Evolutionary conservation across 257 asterid genomes (phyloP), one percentile per base, ranked within the genome.

Genomic region (Fraxinus quadrangulata): DNA sequence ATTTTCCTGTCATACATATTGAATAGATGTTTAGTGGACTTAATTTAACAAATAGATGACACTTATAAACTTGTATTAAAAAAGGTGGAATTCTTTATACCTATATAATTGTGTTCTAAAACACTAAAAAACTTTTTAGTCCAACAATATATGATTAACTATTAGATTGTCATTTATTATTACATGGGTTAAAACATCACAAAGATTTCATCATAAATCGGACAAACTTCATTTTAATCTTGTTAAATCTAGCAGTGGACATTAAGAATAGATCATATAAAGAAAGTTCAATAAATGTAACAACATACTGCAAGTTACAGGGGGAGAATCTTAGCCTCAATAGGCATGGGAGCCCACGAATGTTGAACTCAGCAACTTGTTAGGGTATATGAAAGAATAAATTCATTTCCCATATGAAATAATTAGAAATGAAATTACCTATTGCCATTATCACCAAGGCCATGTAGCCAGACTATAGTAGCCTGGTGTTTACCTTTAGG

Each of bases 401-500:
- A 77, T 13, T 13, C 6, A 34, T 71, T 21, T 54, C 73, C 51
- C 67, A 40, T 37, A 37, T 33, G 70, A 61, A 45, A 63, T 66
- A 70, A 74, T 59, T 26, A 71, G 45, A 47, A 37, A 69, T 67
- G 51, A 63, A 37, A 51, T 82, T 88, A 92, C 97, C 97, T 88
- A 49, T 86, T 85, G 67, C 97, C 97, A 51, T 87, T 88, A 85
- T 93, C 97, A 23, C 97, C 97, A 83, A 93, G 96, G 68, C 97
- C 97, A 77, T 93, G 97, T 81, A 93, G 77, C 97, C 94, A 91
- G 42, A 93, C 97, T 83, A 93, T 79, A 37, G 97, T 91, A 56
- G 97, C 96, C 85, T 91, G 94, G 85, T 93, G 97, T 84, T 86
- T 86, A 65, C 94, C 96, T 87, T 93, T 88, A 49, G 97, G 97